These are phyloP conservation scores for Coemansia sp. DNA, from an alignment of 371 early-diverging fungal genomes.

Conservation along the genomic window DNA sequence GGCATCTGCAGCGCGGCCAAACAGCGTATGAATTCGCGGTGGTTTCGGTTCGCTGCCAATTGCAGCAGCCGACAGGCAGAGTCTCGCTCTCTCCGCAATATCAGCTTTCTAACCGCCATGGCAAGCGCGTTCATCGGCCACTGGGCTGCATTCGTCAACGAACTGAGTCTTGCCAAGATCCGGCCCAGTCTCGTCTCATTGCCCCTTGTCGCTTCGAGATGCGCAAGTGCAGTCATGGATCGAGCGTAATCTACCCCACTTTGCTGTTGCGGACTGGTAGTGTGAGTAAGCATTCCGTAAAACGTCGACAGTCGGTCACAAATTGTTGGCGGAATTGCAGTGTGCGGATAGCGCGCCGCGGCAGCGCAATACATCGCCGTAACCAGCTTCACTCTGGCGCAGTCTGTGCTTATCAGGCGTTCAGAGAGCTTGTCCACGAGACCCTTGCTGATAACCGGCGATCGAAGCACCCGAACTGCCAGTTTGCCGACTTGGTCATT, in stretches of 20 bases:
- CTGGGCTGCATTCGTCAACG: constrained; percentile 5
- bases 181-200: not conserved
- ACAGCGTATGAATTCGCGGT: not conserved
- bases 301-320: not conserved
- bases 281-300: too few relatives aligned
- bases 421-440: constrained; percentile 4
- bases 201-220: not conserved
- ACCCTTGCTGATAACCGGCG: not conserved
- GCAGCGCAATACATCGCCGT: constrained; percentile 18
- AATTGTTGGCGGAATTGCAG: not conserved
- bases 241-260: not conserved
- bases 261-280: too few relatives aligned
- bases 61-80: constrained; percentile 8
- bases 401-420: not conserved
- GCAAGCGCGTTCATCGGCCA: constrained; percentile 33
- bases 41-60: not conserved
- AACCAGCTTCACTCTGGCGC: not conserved
- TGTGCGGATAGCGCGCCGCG: constrained; percentile 1
- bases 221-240: constrained; percentile 2
- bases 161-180: not conserved
- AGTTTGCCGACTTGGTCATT: not conserved
- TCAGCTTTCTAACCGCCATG: not conserved
- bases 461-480: constrained; percentile 1
- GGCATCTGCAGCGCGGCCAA: not conserved
- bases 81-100: not conserved